Evolutionary conservation across 2,329 filamentous ascomycete species (phyloP).

Genomic region (Lasiodiplodia sp.): DNA sequence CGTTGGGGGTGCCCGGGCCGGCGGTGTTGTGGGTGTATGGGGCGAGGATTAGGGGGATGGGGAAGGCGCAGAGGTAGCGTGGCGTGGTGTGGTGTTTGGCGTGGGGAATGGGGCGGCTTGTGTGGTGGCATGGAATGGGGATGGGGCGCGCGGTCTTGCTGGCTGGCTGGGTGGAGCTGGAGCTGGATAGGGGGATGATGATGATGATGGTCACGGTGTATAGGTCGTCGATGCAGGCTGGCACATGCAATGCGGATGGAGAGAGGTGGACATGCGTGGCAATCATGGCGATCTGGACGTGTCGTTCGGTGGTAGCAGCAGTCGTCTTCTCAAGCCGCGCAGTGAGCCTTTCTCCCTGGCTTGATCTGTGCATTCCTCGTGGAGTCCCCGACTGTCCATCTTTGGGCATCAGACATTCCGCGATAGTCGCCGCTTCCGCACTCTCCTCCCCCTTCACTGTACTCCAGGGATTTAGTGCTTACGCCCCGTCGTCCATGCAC

Average conservation of each 20-base stretch:
- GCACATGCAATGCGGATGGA: too few species aligned
- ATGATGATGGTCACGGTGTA: too few species aligned
- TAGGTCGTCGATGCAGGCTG: too few species aligned
- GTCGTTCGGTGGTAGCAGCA: neutral
- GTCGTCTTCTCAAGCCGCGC: neutral
- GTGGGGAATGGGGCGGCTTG: neutral
- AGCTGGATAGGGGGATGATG: too few species aligned
- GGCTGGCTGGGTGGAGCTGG: too few species aligned
- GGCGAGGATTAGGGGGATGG: slow-evolving; percentile 49
- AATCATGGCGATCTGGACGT: neutral
- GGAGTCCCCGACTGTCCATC: neutral
- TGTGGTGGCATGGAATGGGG: neutral
- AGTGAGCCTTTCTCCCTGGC: neutral
- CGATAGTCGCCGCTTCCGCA: neutral
- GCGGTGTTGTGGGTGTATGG: slow-evolving; percentile 56
- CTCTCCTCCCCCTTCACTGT: neutral
- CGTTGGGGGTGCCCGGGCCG: slow-evolving; percentile 48
- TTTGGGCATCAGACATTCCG: neutral
- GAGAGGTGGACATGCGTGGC: neutral
- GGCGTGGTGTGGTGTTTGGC: neutral
- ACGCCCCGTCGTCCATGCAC: neutral
- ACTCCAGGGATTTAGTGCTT: neutral
- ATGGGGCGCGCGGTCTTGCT: too few species aligned
- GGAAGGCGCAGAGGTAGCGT: slow-evolving; percentile 37
- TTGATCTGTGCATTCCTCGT: neutral